A percentile compares a stretch with the other conserved stretches of the same genome.
Conservation (phyloP, 169 alveolate genomes). For the Cryptosporidium tyzzeri region DNA sequence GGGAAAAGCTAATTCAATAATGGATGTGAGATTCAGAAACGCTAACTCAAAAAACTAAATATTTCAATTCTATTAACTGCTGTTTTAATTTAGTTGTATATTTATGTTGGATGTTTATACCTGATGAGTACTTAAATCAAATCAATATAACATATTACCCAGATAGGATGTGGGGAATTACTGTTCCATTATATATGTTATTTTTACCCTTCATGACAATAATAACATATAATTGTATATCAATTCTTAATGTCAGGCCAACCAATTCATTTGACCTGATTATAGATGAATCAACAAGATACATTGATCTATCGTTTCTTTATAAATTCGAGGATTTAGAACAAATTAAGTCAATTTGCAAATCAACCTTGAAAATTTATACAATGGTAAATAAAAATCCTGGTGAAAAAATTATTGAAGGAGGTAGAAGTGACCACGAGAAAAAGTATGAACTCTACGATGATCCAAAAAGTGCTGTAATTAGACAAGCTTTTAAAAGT, state of each 20-base stretch:
- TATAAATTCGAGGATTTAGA: conserved; percentile 27
- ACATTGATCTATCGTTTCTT: conserved; percentile 25
- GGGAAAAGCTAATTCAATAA: not conserved
- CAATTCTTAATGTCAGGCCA: conserved; percentile 37
- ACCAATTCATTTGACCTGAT: conserved; percentile 44
- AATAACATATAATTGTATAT: conserved; percentile 35
- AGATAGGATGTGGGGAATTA: conserved; percentile 73
- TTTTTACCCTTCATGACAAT: conserved; percentile 35
- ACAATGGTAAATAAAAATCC: conserved; percentile 34
- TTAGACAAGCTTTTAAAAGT: conserved; percentile 21
- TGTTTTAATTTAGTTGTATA: conserved; percentile 13
- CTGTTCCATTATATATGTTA: conserved; percentile 44
- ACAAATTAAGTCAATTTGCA: conserved; percentile 30
- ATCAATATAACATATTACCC: conserved; percentile 66
- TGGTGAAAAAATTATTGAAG: conserved; percentile 27
- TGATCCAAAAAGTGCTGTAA: conserved; percentile 22
- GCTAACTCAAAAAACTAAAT: not conserved
- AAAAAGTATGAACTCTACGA: conserved; percentile 3
- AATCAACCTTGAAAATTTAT: conserved; percentile 24
- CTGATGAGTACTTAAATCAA: conserved; percentile 48
- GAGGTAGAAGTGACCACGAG: conserved; percentile 19
- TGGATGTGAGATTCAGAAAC: not conserved
- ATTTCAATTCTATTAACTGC: not conserved
- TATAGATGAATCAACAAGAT: conserved; percentile 65
- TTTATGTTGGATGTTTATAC: conserved; percentile 68